phyloP scores from a whole-genome alignment of 495 filamentous ascomycete species.

The Mytilinidion resinicola region DNA sequence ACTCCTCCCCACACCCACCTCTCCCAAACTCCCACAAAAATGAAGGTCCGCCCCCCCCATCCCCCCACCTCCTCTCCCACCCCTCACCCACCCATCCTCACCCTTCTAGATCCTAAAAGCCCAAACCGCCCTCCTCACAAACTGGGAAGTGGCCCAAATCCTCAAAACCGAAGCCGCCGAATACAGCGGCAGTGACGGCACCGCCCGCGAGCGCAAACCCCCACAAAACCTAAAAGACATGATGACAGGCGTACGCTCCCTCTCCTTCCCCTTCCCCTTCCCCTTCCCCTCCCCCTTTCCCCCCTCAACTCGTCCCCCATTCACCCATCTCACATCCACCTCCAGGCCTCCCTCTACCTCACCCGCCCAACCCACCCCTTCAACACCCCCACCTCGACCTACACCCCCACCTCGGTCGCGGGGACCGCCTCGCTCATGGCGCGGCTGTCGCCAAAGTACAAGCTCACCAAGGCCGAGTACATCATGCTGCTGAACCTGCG shows the following conservation, averaged over 20 bases:
- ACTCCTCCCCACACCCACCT: too few species aligned
- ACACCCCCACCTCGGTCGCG: conserved; percentile 10
- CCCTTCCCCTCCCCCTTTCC: neutral
- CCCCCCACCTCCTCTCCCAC: neutral
- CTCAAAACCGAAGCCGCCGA: conserved; percentile 17
- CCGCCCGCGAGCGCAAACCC: neutral
- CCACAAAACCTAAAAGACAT: conserved; percentile 8
- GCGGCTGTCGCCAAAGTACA: conserved; percentile 15
- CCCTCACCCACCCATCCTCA: neutral
- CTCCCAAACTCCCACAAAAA: neutral
- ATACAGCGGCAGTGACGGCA: conserved; percentile 14
- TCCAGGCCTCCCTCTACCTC: conserved; percentile 14
- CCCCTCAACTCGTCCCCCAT: neutral
- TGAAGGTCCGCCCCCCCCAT: neutral
- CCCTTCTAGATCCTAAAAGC: conserved; percentile 19
- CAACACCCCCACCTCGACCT: neutral
- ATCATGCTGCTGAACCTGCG: conserved; percentile 23
- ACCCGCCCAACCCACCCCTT: neutral
- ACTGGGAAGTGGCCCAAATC: conserved; percentile 26
- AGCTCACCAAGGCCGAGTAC: conserved; percentile 21
- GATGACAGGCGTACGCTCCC: conserved; percentile 14
- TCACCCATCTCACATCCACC: neutral
- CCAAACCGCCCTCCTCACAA: conserved; percentile 23
- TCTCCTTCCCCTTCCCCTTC: neutral
- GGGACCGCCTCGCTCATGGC: conserved; percentile 15